These are phyloP conservation scores for Colletotrichum aenigma DNA, from an alignment of 2,329 filamentous ascomycete species.

Conservation along the genomic window DNA sequence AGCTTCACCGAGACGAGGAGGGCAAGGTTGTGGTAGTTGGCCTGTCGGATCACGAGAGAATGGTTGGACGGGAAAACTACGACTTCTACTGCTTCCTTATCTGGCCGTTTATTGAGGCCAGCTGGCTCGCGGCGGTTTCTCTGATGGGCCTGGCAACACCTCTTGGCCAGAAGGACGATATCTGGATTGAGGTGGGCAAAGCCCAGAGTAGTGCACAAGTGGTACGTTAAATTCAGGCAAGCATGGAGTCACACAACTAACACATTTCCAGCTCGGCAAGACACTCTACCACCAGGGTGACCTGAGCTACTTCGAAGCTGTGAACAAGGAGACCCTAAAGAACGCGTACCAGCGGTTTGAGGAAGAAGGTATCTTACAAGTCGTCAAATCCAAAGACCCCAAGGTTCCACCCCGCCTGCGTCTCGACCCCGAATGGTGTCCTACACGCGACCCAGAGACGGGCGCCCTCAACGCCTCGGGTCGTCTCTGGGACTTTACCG, in stretches of 20 bases:
- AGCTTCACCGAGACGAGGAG: slow-evolving; percentile 61
- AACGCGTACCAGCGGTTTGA: slow-evolving; percentile 90
- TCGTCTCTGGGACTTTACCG: slow-evolving; percentile 88
- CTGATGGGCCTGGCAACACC: slow-evolving; percentile 87
- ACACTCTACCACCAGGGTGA: slow-evolving; percentile 98
- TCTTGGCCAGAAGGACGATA: slow-evolving; percentile 56
- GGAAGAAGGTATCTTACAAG: slow-evolving; percentile 85
- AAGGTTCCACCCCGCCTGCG: slow-evolving; percentile 67
- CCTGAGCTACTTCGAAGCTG: slow-evolving; percentile 94
- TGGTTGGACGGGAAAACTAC: slow-evolving; percentile 86
- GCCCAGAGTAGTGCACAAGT: slow-evolving; percentile 83
- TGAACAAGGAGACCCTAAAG: slow-evolving; percentile 97
- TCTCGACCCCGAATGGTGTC: slow-evolving; percentile 77
- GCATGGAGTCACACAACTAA: slow-evolving; percentile 14
- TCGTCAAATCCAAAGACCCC: slow-evolving; percentile 70
- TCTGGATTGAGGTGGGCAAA: slow-evolving; percentile 80
- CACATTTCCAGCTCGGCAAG: slow-evolving; percentile 74
- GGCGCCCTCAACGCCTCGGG: slow-evolving; percentile 72
- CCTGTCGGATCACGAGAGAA: slow-evolving; percentile 76
- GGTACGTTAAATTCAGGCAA: slow-evolving; percentile 47
- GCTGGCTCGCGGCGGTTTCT: slow-evolving; percentile 89
- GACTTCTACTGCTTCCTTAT: slow-evolving; percentile 99
- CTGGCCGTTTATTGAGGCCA: slow-evolving; percentile 96
- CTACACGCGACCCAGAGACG: slow-evolving; percentile 65
- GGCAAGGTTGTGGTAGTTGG: slow-evolving; percentile 70